Evolutionary conservation across 371 early-diverging fungal genomes (phyloP).

Genomic region (Mucor saturninus): DNA sequence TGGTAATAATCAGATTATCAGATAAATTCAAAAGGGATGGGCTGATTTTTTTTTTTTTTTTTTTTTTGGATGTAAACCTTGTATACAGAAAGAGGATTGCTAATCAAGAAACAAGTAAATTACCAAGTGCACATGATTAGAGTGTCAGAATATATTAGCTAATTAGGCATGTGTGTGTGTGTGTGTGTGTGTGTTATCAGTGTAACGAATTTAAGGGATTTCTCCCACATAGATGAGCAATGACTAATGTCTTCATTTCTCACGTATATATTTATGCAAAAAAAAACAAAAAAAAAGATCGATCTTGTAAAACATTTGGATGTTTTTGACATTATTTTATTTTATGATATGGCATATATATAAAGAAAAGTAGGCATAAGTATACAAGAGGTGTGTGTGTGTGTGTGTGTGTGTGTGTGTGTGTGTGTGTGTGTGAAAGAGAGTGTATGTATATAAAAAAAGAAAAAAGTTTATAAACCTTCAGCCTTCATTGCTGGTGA

Average conservation of each 20-base stretch:
- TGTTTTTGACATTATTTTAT: too few relatives aligned
- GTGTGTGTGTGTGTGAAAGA: background rate
- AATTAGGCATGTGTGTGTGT: background rate
- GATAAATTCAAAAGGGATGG: too few relatives aligned
- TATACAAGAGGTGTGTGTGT: background rate
- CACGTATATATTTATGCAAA: background rate
- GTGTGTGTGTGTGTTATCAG: background rate
- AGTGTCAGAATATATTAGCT: background rate
- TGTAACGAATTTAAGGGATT: background rate
- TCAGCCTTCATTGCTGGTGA: background rate
- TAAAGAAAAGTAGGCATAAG: background rate
- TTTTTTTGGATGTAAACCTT: too few relatives aligned
- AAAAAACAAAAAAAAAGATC: background rate
- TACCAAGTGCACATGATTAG: too few relatives aligned
- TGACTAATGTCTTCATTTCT: too few relatives aligned
- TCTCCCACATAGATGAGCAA: background rate
- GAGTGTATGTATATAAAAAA: background rate
- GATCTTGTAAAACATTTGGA: too few relatives aligned
- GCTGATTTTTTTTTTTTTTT: too few relatives aligned
- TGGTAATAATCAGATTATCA: too few relatives aligned
- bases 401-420: background rate
- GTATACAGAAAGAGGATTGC: too few relatives aligned
- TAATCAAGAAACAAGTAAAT: too few relatives aligned
- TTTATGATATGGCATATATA: too few relatives aligned
- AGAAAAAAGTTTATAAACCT: background rate